These are phyloP conservation scores for Cladophialophora carrionii DNA, from an alignment of 2,329 filamentous ascomycete genomes.

Conservation along the genomic window DNA sequence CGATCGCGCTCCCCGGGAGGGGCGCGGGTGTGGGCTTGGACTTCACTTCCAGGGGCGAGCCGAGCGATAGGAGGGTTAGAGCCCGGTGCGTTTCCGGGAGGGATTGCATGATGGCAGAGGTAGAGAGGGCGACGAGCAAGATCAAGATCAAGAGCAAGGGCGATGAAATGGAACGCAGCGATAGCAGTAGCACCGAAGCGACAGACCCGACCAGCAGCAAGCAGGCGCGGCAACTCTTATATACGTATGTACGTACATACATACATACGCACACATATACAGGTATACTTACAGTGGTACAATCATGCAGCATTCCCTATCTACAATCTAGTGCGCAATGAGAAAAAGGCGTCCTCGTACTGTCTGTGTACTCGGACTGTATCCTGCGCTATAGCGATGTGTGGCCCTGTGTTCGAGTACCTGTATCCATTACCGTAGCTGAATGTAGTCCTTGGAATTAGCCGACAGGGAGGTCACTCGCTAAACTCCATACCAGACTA, in stretches of 20 bases:
- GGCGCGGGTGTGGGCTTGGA: background rate
- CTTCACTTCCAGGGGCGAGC: background rate
- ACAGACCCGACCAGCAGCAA: background rate
- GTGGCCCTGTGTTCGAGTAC: background rate
- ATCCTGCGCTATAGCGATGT: background rate
- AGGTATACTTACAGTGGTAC: background rate
- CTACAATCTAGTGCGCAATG: background rate
- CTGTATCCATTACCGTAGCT: background rate
- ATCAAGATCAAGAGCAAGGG: background rate
- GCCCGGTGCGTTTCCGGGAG: background rate
- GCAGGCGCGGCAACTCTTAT: background rate
- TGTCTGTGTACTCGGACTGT: background rate
- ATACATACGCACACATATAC: background rate
- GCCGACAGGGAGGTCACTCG: background rate
- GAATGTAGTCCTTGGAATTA: no score
- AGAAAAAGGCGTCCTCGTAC: background rate
- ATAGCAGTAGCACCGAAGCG: background rate
- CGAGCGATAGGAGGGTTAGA: background rate
- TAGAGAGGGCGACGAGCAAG: background rate
- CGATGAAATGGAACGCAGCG: background rate
- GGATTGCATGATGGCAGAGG: background rate
- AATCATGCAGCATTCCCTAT: background rate
- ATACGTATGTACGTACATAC: background rate
- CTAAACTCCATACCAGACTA: background rate
- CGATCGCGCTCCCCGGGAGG: constrained; percentile 1